phyloP scores from a whole-genome alignment of 768 basidiomycete genomes.

The Dendrothele bispora region DNA sequence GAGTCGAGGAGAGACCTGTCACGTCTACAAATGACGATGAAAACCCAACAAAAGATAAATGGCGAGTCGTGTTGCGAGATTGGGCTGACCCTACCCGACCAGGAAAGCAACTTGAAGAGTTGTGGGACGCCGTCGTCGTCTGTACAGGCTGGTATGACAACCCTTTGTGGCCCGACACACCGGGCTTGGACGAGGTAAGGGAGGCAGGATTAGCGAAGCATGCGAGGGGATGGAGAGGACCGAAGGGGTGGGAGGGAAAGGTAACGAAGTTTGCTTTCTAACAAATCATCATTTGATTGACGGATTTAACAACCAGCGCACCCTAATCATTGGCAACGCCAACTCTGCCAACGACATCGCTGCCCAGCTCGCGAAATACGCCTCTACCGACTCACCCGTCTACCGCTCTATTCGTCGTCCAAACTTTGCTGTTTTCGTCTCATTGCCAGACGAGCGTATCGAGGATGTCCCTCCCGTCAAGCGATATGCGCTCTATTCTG shows the following conservation, averaged over 20 bases:
- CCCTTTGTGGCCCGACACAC: constrained; percentile 41
- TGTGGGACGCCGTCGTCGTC: constrained; percentile 50
- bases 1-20: constrained; percentile 35
- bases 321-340: constrained; percentile 49
- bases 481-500: constrained; percentile 24
- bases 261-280: constrained; percentile 8
- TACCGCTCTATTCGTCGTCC: constrained; percentile 47
- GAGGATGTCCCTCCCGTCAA: constrained; percentile 40
- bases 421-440: constrained; percentile 36
- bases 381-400: constrained; percentile 38
- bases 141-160: constrained; percentile 45
- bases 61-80: constrained; percentile 39
- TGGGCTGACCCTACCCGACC: constrained; percentile 26
- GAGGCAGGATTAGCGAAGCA: constrained; percentile 37
- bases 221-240: constrained; percentile 42
- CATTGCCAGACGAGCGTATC: constrained; percentile 43
- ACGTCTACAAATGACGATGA: constrained; percentile 16
- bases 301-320: constrained; percentile 29
- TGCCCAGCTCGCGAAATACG: constrained; percentile 40
- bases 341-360: constrained; percentile 56
- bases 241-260: constrained; percentile 33
- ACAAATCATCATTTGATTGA: not conserved
- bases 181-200: constrained; percentile 39
- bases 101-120: constrained; percentile 22
- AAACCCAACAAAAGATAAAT: constrained; percentile 32